These are phyloP conservation scores for Myxozyma sirexii DNA, from an alignment of 805 yeast species.

Conservation along the genomic window DNA sequence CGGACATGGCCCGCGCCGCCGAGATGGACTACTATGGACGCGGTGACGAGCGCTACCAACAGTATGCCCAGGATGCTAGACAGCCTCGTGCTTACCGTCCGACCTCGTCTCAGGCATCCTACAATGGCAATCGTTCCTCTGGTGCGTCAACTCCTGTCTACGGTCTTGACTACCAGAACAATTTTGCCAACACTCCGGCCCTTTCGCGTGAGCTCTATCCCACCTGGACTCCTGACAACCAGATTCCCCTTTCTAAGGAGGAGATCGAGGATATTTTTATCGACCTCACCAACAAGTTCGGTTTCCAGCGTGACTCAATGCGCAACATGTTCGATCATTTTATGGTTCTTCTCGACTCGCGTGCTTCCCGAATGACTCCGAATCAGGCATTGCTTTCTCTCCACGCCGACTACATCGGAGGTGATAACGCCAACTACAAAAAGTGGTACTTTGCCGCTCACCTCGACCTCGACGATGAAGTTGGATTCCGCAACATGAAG, in stretches of 20 bases:
- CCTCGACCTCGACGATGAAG: constrained; percentile 70
- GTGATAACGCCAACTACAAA: constrained; percentile 79
- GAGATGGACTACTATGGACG: constrained; percentile 47
- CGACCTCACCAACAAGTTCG: constrained; percentile 65
- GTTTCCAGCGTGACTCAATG: constrained; percentile 80
- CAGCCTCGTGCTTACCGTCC: constrained; percentile 41
- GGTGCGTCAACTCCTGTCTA: constrained; percentile 95
- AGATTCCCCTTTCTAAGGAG: constrained; percentile 71
- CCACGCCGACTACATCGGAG: constrained; percentile 92
- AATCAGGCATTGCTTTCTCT: constrained; percentile 68
- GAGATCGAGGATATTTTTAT: constrained; percentile 65
- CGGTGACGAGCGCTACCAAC: constrained; percentile 39
- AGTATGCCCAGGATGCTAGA: constrained; percentile 28
- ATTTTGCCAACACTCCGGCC: constrained; percentile 19
- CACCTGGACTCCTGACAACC: constrained; percentile 96
- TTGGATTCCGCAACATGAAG: constrained; percentile 61
- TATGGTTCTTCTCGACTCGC: constrained; percentile 79
- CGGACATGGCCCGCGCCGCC: constrained; percentile 45
- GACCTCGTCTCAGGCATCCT: constrained; percentile 62
- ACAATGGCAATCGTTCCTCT: constrained; percentile 81
- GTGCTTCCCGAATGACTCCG: constrained; percentile 79
- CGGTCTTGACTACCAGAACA: constrained; percentile 56
- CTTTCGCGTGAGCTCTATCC: constrained; percentile 79
- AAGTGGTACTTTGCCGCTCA: constrained; percentile 93
- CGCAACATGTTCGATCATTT: constrained; percentile 80